Base-by-base conservation (phyloP, 2,329 filamentous ascomycete species). In the Calonectria henricotiae region DNA sequence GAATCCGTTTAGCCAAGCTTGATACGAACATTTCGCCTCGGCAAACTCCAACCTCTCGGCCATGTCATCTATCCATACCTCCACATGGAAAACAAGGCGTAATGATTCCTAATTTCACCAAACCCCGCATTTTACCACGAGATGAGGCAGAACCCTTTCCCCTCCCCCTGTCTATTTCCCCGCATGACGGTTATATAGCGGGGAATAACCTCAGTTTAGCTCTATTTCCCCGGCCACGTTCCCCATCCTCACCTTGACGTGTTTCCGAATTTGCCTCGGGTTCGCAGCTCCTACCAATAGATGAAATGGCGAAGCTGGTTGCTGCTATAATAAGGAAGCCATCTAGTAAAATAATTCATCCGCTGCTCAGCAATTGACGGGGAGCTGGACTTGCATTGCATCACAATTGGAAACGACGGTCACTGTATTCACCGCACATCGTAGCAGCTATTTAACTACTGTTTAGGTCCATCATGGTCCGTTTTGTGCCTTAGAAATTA, bases 271-370 rank as follows among this genome's bases (percentile, higher is more conserved):
- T 46, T 65, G 44, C 67, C 67, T 69, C 62, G 67, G 67, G 44
- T 46, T 15, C 46, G 17, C 37, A 30, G 25, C 13, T 64, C 61
- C 61, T 64, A 43, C 66, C 66, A 68, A 20, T 20, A 58, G n/a
- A 17, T 69, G 37, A 44, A 44, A 58, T 58, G 30, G 35, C 12
- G 17, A 32, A 61, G 13, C 2, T 37, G 2, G 23, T 44, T 32
- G 37, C 54, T 46, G 30, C 23, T 12, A 35, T 44, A 20, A 15
- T 23, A 9, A 15, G n/a, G 15, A 35, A 32, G 2, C 23, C 15
- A 39, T 54, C 39, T 69, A 54, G 7, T 69, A 69, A 69, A 69
- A n/a, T n/a, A 20, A 54, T 69, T 69, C 67, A 62, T 69, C 67
- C 62, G 27, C 30, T 13, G 15, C 25, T 49, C 11, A 17, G 61